Evolutionary conservation across 2,329 filamentous ascomycete species (phyloP).

Genomic region (Trichophyton simii): DNA sequence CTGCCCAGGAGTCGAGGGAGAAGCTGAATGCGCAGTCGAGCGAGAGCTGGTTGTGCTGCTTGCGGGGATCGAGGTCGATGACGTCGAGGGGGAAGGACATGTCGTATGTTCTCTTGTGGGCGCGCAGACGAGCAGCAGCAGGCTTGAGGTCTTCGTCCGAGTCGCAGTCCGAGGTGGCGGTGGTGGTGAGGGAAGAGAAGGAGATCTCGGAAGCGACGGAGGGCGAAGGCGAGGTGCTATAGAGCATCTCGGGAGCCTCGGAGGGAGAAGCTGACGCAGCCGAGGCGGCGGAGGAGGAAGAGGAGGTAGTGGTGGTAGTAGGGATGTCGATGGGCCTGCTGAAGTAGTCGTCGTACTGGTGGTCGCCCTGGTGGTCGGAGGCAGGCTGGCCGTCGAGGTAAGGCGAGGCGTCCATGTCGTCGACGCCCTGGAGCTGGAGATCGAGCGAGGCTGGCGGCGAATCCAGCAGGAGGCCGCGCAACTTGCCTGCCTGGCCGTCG

Average conservation of each 20-base stretch:
- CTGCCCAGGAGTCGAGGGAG: slow-evolving; percentile 44
- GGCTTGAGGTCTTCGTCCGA: slow-evolving; percentile 6
- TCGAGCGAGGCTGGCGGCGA: slow-evolving; percentile 19
- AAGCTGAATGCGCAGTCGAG: slow-evolving; percentile 21
- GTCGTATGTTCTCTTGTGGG: slow-evolving; percentile 17
- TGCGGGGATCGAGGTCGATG: neutral
- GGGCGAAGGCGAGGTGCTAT: slow-evolving; percentile 32
- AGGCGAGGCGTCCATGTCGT: slow-evolving; percentile 4
- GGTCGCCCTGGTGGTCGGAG: neutral
- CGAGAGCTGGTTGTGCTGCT: neutral
- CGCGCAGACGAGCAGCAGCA: neutral
- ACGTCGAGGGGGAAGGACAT: slow-evolving; percentile 18
- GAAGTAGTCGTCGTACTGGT: slow-evolving; percentile 4
- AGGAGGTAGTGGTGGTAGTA: too few species aligned
- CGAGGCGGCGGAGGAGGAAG: too few species aligned
- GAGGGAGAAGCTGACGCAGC: slow-evolving; percentile 10
- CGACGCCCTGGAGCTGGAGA: neutral
- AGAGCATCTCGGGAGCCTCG: slow-evolving; percentile 18
- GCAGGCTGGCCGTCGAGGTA: neutral
- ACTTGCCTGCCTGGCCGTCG: slow-evolving; percentile 4
- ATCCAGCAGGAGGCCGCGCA: slow-evolving; percentile 27
- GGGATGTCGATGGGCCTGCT: neutral
- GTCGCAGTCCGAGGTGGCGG: slow-evolving; percentile 23
- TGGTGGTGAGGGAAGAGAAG: slow-evolving; percentile 30
- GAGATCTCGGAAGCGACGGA: slow-evolving; percentile 31